phyloP scores from a whole-genome alignment of 306 rosid genomes.

The Vigna reflexopilosa region DNA sequence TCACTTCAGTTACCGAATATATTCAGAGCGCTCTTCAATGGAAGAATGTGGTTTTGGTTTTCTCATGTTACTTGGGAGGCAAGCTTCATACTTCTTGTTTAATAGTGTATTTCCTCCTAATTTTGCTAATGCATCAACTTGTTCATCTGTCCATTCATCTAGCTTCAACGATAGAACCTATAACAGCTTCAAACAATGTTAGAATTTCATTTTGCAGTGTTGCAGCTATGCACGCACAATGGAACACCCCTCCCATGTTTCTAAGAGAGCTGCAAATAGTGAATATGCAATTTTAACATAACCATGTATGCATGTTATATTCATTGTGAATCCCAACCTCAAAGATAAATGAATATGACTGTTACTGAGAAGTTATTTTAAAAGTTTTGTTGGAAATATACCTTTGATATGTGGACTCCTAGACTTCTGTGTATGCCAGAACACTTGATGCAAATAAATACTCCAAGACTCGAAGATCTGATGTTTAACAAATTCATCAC shows the following conservation, averaged over 20 bases:
- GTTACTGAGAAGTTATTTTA: conserved; percentile 14
- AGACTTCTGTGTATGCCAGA: conserved; percentile 95
- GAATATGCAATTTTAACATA: background rate
- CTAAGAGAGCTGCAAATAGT: background rate
- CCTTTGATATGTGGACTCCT: conserved; percentile 96
- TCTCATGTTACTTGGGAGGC: conserved; percentile 53
- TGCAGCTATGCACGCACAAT: background rate
- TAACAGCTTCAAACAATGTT: conserved; percentile 34
- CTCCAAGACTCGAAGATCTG: conserved; percentile 86
- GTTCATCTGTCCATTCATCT: conserved; percentile 88
- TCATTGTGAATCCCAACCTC: background rate
- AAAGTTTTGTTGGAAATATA: conserved; percentile 45
- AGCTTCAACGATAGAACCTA: conserved; percentile 92
- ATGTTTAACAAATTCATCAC: conserved; percentile 32
- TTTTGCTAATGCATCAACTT: conserved; percentile 67
- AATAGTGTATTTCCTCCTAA: conserved; percentile 75
- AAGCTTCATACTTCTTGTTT: conserved; percentile 83
- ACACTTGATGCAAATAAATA: conserved; percentile 90
- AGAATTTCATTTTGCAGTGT: background rate
- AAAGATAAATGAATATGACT: conserved; percentile 1
- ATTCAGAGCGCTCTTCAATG: conserved; percentile 76
- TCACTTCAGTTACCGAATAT: conserved; percentile 65
- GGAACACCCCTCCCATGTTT: background rate
- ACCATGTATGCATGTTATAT: background rate
- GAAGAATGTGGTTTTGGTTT: conserved; percentile 83